phyloP scores from a whole-genome alignment of 495 filamentous ascomycete species.

The Bacidia rubella region DNA sequence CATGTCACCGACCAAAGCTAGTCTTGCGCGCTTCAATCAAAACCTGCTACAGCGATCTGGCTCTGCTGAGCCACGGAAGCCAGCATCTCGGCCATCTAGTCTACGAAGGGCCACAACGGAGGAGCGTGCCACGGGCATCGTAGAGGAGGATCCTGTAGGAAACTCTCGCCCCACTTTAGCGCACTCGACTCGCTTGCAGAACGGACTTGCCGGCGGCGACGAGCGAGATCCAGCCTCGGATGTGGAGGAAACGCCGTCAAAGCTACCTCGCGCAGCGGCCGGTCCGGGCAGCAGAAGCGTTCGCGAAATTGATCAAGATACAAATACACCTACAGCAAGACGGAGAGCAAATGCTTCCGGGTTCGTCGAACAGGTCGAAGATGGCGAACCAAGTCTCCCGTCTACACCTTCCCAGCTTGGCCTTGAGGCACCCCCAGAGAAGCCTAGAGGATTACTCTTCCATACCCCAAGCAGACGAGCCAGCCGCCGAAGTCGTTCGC shows the following conservation, averaged over 20 bases:
- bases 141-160: background rate
- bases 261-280: background rate
- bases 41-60: constrained; percentile 37
- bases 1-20: constrained; percentile 52
- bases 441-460: constrained; percentile 26
- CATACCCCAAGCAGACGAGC: constrained; percentile 27
- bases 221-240: background rate
- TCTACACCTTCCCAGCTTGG: constrained; percentile 53
- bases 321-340: background rate
- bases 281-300: background rate
- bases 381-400: constrained; percentile 53
- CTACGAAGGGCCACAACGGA: background rate
- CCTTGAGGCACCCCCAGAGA: constrained; percentile 32
- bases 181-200: too few relatives aligned
- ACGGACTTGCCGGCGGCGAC: background rate
- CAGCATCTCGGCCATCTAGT: background rate
- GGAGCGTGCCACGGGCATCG: background rate
- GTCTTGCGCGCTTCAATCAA: constrained; percentile 49
- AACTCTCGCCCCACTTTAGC: background rate
- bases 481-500: constrained; percentile 18
- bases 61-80: constrained; percentile 24
- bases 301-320: background rate
- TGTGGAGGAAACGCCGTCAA: background rate
- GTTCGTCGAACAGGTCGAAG: background rate
- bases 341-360: background rate